A percentile compares a stretch with the other conserved stretches of the same genome.
phyloP scores from a whole-genome alignment of 371 early-diverging fungal species.

The Mortierella sp. region DNA sequence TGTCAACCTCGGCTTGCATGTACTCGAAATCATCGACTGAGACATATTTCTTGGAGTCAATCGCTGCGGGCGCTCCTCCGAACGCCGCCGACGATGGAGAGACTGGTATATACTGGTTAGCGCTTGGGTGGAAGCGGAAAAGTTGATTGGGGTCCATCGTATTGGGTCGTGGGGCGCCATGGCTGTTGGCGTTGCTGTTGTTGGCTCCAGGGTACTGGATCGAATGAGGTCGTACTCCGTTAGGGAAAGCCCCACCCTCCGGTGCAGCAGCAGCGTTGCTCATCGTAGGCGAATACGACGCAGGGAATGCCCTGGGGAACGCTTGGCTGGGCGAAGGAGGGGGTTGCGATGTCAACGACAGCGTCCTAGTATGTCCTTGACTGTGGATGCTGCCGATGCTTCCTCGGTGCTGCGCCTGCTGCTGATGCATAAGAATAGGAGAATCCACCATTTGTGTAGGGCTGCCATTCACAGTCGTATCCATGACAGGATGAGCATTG shows the following conservation, averaged over 20 bases:
- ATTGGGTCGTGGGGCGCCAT: constrained; percentile 27
- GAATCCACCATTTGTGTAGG: constrained; percentile 43
- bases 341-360: constrained; percentile 38
- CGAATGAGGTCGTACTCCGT: constrained; percentile 42
- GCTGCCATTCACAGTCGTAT: constrained; percentile 21
- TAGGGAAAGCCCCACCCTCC: constrained; percentile 24
- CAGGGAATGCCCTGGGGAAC: constrained; percentile 39
- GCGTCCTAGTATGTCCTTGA: constrained; percentile 28
- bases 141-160: constrained; percentile 55
- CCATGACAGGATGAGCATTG: constrained; percentile 13
- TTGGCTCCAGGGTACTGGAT: constrained; percentile 35
- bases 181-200: constrained; percentile 24
- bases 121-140: constrained; percentile 43
- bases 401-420: constrained; percentile 32
- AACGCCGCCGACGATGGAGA: constrained; percentile 34
- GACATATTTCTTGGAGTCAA: constrained; percentile 46
- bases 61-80: constrained; percentile 3
- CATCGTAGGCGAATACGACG: constrained; percentile 57
- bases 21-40: constrained; percentile 55
- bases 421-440: constrained; percentile 35
- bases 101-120: constrained; percentile 54
- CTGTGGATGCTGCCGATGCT: constrained; percentile 52
- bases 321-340: constrained; percentile 36
- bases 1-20: constrained; percentile 57
- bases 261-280: constrained; percentile 22